Base-by-base conservation (phyloP, 2,329 filamentous ascomycete species). In the Bipolaris bicolor region DNA sequence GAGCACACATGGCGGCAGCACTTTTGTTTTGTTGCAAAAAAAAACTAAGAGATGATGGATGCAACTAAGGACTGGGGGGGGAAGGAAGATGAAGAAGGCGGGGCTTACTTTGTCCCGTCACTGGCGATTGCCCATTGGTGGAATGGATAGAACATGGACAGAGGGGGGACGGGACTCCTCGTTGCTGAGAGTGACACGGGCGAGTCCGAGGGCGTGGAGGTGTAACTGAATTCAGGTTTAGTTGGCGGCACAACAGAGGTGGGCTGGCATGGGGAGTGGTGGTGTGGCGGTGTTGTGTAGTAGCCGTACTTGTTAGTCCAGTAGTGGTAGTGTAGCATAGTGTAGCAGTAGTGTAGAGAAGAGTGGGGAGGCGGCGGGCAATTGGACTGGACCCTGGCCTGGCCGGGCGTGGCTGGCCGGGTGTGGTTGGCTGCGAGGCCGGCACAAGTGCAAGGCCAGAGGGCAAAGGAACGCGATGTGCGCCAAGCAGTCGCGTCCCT, bases 401-500 rank as follows among this genome's bases (percentile, higher is more conserved):
- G 46, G 39, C 50, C 26, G 24, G 24, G 24, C 7, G 5, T 26
- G 24, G 24, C 24, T 26, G 24, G 24, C 24, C 7, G 6, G 1
- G 24, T 7, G 24, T 49, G 46, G 31, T 3, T n/a, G 20, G 52
- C 47, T 24, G 40, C n/a, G 3, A 3, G 7, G 22, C 16, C 15
- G 47, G 45, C 24, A 33, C 47, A 40, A 48, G 48, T 43, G 7
- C 29, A 31, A 13, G 29, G 29, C 29, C 26, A 29, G 40, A 15
- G 7, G 31, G 33, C 29, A 46, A n/a, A 24, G 52, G 47, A 51
- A 51, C 40, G 31, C 29, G 31, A 43, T 51, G 47, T 36, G 40
- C 41, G 39, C 52, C 39, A 31, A 44, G 52, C 46, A 55, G 39
- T 26, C 33, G 46, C 29, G 10, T 31, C 5, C 29, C 29, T 31